Conservation (phyloP, 768 basidiomycete species). For the Mycena belliarum region DNA sequence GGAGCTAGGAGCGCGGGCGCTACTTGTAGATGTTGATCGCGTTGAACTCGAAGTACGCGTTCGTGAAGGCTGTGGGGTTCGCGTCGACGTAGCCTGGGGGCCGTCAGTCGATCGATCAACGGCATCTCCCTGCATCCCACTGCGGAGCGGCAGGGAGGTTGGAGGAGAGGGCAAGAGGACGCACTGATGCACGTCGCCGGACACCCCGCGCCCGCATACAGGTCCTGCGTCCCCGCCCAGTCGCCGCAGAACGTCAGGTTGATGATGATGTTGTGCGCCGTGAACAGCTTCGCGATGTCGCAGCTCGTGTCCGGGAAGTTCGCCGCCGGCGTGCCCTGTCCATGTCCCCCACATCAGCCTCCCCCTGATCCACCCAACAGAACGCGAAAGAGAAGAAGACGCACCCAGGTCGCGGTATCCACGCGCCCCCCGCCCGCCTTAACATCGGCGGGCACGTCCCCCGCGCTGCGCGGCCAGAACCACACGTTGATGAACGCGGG, state of each 20-base stretch:
- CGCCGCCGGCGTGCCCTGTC: slow-evolving; percentile 58
- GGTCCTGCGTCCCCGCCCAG: slow-evolving; percentile 48
- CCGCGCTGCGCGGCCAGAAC: slow-evolving; percentile 68
- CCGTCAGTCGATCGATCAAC: too few species aligned
- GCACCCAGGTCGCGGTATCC: too few species aligned
- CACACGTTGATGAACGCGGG: slow-evolving; percentile 60
- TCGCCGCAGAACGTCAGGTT: slow-evolving; percentile 47
- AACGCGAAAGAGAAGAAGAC: too few species aligned
- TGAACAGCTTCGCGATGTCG: slow-evolving; percentile 54
- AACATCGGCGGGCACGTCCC: slow-evolving; percentile 48
- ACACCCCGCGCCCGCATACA: slow-evolving; percentile 49
- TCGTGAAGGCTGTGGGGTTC: slow-evolving; percentile 63
- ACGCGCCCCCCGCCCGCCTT: slow-evolving; percentile 39
- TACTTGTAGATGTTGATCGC: too few species aligned
- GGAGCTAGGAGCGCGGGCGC: too few species aligned
- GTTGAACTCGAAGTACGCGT: slow-evolving; percentile 78
- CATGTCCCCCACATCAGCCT: too few species aligned
- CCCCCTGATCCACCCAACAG: too few species aligned
- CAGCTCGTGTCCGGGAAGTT: slow-evolving; percentile 64
- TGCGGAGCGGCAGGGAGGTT: too few species aligned
- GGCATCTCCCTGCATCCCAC: too few species aligned
- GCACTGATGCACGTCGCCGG: slow-evolving; percentile 53
- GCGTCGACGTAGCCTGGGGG: slow-evolving; percentile 63
- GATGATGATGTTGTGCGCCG: slow-evolving; percentile 63
- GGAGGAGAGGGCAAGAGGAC: too few species aligned